Evolutionary conservation across 257 asterid genomes (phyloP).

Genomic region (Capsicum baccatum): DNA sequence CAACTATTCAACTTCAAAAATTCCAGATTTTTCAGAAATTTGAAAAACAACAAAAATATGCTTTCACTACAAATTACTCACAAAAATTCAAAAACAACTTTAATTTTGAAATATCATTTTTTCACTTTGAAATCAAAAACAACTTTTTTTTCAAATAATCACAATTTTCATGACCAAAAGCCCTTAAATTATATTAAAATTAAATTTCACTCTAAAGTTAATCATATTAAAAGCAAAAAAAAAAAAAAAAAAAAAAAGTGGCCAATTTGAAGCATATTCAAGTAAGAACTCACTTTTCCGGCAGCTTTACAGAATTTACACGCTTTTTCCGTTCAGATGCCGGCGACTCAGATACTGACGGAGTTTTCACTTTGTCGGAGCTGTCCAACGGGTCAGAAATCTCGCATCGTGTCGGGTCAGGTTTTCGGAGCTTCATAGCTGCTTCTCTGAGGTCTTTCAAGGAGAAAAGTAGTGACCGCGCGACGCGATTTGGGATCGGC

Average conservation of each 20-base stretch:
- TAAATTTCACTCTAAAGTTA: neutral
- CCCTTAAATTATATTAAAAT: neutral
- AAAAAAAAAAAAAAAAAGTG: too few relatives aligned
- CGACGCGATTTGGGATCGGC: slow-evolving; percentile 44
- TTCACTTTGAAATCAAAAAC: too few relatives aligned
- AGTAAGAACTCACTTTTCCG: slow-evolving; percentile 57
- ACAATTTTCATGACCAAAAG: too few relatives aligned
- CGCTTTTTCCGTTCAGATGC: neutral
- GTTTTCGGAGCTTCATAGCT: slow-evolving; percentile 55
- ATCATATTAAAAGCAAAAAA: neutral
- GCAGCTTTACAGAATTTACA: slow-evolving; percentile 49
- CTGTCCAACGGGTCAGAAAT: neutral
- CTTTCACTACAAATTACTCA: too few relatives aligned
- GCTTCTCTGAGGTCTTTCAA: slow-evolving; percentile 67
- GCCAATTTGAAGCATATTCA: too few relatives aligned
- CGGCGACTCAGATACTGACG: neutral
- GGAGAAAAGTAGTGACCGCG: slow-evolving; percentile 50
- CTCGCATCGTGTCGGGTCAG: slow-evolving; percentile 17
- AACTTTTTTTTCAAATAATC: too few relatives aligned
- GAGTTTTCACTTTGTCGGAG: neutral
- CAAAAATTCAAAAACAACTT: too few relatives aligned
- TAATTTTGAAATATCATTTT: too few relatives aligned
- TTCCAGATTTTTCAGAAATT: too few relatives aligned
- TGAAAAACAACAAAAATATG: too few relatives aligned
- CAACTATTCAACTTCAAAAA: too few relatives aligned